Percentiles rank a stretch among this genome's conserved stretches.
Conservation (phyloP, 139 green algal genomes). For the Medakamo hakoo region DNA sequence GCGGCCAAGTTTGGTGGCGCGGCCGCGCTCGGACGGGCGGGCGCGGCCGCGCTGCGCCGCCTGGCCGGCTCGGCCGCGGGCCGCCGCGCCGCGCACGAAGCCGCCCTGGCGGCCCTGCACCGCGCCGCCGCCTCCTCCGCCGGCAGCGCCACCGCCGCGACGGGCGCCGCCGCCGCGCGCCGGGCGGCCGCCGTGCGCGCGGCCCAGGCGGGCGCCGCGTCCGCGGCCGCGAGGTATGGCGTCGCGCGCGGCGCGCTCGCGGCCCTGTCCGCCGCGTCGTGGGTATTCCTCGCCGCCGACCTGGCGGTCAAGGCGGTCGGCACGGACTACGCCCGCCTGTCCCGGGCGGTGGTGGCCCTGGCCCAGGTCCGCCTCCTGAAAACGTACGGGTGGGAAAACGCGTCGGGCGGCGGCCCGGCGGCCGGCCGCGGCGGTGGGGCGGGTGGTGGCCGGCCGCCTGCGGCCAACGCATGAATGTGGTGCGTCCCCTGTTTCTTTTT, state of each 20-base stretch:
- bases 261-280: conserved; percentile 56
- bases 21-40: conserved; percentile 20
- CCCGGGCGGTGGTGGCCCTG: conserved; percentile 50
- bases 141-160: too few relatives aligned
- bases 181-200: conserved; percentile 16
- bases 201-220: conserved; percentile 32
- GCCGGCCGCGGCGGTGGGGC: too few relatives aligned
- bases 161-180: background rate
- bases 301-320: conserved; percentile 49
- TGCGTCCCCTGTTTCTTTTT: background rate
- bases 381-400: conserved; percentile 19
- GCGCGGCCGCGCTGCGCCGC: conserved; percentile 16
- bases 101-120: conserved; percentile 15
- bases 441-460: background rate
- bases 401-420: too few relatives aligned
- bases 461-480: background rate
- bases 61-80: conserved; percentile 32
- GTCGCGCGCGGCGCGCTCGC: conserved; percentile 36
- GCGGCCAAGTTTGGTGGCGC: conserved; percentile 44
- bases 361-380: conserved; percentile 47
- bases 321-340: conserved; percentile 56
- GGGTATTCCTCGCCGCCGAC: conserved; percentile 58
- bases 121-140: too few relatives aligned
- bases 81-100: conserved; percentile 32
- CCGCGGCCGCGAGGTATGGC: conserved; percentile 36